These are phyloP conservation scores for Hygrophila difformis DNA, from an alignment of 257 asterid genomes.

Conservation along the genomic window DNA sequence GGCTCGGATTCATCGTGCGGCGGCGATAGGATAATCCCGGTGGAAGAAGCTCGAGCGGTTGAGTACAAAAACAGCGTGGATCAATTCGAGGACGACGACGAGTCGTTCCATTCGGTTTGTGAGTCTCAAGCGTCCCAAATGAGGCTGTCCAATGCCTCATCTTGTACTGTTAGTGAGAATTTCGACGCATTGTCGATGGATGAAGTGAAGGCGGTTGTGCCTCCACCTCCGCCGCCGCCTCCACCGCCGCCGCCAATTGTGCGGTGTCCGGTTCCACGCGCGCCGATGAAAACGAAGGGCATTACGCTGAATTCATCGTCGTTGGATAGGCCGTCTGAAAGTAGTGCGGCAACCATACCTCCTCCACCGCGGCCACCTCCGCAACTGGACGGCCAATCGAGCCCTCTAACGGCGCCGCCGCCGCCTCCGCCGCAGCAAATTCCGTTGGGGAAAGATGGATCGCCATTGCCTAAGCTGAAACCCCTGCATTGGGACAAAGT, in stretches of 20 bases:
- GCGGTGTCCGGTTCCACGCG: slow-evolving; percentile 5
- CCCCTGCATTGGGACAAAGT: slow-evolving; percentile 99
- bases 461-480: slow-evolving; percentile 69
- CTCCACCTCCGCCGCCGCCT: slow-evolving; percentile 7
- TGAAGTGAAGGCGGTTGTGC: slow-evolving; percentile 12
- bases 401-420: slow-evolving; percentile 37
- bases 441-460: slow-evolving; percentile 69
- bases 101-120: slow-evolving; percentile 69
- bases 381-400: slow-evolving; percentile 17
- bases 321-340: slow-evolving; percentile 14
- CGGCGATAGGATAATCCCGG: slow-evolving; percentile 25
- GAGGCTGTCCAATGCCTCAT: slow-evolving; percentile 61
- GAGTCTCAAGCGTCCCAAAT: slow-evolving; percentile 48
- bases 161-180: slow-evolving; percentile 29
- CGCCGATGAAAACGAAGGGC: slow-evolving; percentile 12
- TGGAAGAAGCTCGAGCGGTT: slow-evolving; percentile 23
- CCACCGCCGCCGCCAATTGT: slow-evolving; percentile 2
- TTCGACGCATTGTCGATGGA: slow-evolving; percentile 26
- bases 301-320: slow-evolving; percentile 17
- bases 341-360: slow-evolving; percentile 40
- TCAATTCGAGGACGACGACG: slow-evolving; percentile 35
- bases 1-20: slow-evolving; percentile 14
- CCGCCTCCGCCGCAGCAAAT: slow-evolving; percentile 47
- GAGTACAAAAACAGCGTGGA: slow-evolving; percentile 23
- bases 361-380: slow-evolving; percentile 67